Evolutionary conservation across 1,139 yeast genomes (phyloP).

Genomic region (Suhomyces ambrosiae): DNA sequence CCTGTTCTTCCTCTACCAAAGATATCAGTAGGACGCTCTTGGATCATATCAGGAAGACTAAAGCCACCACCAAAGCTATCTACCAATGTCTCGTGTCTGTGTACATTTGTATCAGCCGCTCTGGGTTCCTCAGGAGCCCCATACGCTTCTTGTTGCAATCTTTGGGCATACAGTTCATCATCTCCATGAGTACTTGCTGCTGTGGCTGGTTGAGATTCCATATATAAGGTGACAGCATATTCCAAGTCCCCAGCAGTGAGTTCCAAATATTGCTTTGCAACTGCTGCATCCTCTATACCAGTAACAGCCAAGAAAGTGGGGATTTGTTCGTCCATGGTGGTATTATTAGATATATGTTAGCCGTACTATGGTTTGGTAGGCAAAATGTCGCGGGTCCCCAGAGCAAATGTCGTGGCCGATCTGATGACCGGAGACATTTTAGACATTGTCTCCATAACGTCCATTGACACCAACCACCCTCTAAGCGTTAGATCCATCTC

Average conservation of each 20-base stretch:
- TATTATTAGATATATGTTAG: neutral
- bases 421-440: slow-evolving; percentile 10
- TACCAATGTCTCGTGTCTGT: slow-evolving; percentile 78
- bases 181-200: slow-evolving; percentile 23
- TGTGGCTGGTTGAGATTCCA: slow-evolving; percentile 53
- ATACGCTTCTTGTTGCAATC: slow-evolving; percentile 69
- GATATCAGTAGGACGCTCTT: slow-evolving; percentile 36
- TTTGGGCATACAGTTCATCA: slow-evolving; percentile 65
- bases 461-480: neutral
- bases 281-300: slow-evolving; percentile 64
- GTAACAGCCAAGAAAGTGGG: slow-evolving; percentile 86
- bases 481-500: slow-evolving; percentile 2
- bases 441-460: slow-evolving; percentile 3
- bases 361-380: neutral
- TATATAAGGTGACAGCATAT: slow-evolving; percentile 79
- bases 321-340: slow-evolving; percentile 53
- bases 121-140: slow-evolving; percentile 39
- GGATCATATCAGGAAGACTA: slow-evolving; percentile 14
- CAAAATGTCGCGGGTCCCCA: slow-evolving; percentile 4
- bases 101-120: slow-evolving; percentile 76
- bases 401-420: slow-evolving; percentile 10
- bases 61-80: slow-evolving; percentile 29
- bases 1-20: slow-evolving; percentile 48
- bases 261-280: slow-evolving; percentile 78
- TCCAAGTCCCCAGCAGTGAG: slow-evolving; percentile 81